Evolutionary conservation across 1,139 yeast species (phyloP).

Genomic region (Candida glucosophila): DNA sequence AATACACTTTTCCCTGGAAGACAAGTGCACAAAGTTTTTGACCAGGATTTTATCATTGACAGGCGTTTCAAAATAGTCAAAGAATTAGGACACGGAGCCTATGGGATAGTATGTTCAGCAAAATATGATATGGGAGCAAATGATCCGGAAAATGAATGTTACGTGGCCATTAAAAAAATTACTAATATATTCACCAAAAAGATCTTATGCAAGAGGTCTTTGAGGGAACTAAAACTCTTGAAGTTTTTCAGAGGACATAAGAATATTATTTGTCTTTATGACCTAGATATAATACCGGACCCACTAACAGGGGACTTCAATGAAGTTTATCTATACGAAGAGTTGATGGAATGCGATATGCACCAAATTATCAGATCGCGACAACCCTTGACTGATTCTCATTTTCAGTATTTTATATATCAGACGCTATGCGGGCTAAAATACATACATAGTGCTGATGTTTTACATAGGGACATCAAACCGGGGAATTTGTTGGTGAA

Average conservation of each 20-base stretch:
- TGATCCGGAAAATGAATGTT: constrained; percentile 20
- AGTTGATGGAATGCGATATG: constrained; percentile 96
- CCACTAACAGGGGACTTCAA: constrained; percentile 63
- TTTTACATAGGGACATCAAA: constrained; percentile 77
- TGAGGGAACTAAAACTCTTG: constrained; percentile 78
- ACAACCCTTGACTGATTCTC: constrained; percentile 91
- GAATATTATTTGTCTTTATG: constrained; percentile 88
- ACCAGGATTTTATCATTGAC: constrained; percentile 86
- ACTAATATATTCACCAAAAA: constrained; percentile 86
- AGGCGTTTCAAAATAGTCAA: constrained; percentile 76
- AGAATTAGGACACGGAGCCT: constrained; percentile 95
- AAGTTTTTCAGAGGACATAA: constrained; percentile 90
- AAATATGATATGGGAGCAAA: constrained; percentile 65
- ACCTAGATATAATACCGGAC: constrained; percentile 83
- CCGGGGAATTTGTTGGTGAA: constrained; percentile 84
- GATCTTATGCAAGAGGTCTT: constrained; percentile 80
- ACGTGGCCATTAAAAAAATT: constrained; percentile 88
- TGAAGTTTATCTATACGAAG: constrained; percentile 88
- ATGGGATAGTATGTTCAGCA: constrained; percentile 94
- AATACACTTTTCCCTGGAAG: constrained; percentile 20
- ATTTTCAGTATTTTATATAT: constrained; percentile 85
- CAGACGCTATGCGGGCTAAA: constrained; percentile 91
- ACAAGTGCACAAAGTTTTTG: constrained; percentile 53
- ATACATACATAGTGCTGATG: constrained; percentile 79
- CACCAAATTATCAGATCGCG: constrained; percentile 92